Evolutionary conservation across 768 basidiomycete species (phyloP).

Genomic region (Coprinopsis sp.): DNA sequence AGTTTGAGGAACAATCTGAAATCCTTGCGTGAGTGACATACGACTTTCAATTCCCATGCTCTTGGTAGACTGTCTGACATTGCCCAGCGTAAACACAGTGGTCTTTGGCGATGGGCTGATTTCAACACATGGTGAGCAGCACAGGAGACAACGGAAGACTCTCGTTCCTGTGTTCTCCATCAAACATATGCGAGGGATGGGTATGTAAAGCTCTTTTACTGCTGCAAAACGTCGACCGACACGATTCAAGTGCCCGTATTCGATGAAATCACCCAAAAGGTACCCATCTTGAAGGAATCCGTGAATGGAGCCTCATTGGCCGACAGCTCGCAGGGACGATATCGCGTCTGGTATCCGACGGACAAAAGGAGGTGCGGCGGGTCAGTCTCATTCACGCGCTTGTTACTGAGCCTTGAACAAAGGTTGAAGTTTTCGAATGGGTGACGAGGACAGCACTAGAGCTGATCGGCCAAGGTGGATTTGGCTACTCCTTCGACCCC

Average conservation of each 20-base stretch:
- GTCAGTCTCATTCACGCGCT: not conserved
- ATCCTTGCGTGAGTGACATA: conserved; percentile 7
- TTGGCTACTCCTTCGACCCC: conserved; percentile 40
- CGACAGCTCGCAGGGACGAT: conserved; percentile 25
- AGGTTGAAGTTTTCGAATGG: conserved; percentile 28
- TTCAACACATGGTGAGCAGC: conserved; percentile 30
- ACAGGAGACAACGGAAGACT: conserved; percentile 39
- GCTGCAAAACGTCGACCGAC: not conserved
- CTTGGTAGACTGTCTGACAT: not conserved
- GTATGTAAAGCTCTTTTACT: conserved; percentile 14
- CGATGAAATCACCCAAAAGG: conserved; percentile 26
- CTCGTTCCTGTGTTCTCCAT: conserved; percentile 42
- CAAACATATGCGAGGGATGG: conserved; percentile 35
- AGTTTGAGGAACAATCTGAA: conserved; percentile 16
- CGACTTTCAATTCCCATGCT: not conserved
- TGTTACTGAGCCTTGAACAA: conserved; percentile 6
- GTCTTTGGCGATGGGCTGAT: conserved; percentile 27
- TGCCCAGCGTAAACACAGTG: conserved; percentile 13
- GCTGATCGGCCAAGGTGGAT: conserved; percentile 44
- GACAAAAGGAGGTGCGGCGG: conserved; percentile 28
- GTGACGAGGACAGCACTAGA: conserved; percentile 46
- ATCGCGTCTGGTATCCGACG: conserved; percentile 19
- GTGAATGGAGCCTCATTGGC: not conserved
- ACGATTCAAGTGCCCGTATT: conserved; percentile 28
- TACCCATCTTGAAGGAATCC: conserved; percentile 1